Conservation (phyloP, 768 basidiomycete species). For the Kwoniella sp. region DNA sequence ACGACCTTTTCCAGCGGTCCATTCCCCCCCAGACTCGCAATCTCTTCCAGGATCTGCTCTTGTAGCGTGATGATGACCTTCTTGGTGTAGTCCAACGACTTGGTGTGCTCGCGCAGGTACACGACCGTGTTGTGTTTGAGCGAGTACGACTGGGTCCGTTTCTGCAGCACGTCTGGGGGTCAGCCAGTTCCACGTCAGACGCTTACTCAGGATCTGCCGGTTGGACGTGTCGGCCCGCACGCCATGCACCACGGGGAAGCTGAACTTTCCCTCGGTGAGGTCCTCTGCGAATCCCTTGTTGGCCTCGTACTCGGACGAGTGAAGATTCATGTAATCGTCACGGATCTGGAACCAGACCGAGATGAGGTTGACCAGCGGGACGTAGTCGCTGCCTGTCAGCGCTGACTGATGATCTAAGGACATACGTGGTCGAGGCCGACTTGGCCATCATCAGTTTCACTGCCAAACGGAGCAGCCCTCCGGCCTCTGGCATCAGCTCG, state of each 20-base stretch:
- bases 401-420: background rate
- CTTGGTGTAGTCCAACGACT: conserved; percentile 82
- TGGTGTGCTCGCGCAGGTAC: conserved; percentile 70
- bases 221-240: conserved; percentile 73
- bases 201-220: conserved; percentile 75
- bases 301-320: conserved; percentile 77
- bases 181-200: background rate
- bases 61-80: conserved; percentile 66
- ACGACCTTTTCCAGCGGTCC: conserved; percentile 51
- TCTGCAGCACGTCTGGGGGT: conserved; percentile 74
- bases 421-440: conserved; percentile 51
- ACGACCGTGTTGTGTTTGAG: conserved; percentile 74
- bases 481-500: conserved; percentile 65
- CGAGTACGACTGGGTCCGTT: conserved; percentile 73
- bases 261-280: conserved; percentile 94
- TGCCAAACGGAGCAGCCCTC: conserved; percentile 83
- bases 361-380: conserved; percentile 87
- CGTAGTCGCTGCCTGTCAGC: conserved; percentile 63
- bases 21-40: conserved; percentile 74
- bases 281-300: conserved; percentile 80
- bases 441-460: conserved; percentile 93
- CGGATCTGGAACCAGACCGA: conserved; percentile 93
- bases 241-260: conserved; percentile 88
- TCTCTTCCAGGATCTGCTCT: conserved; percentile 64
- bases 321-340: conserved; percentile 95